A percentile compares a stretch with the other conserved stretches of the same genome.
These are phyloP conservation scores for Diaporthe ilicicola DNA, from an alignment of 2,329 filamentous ascomycete genomes.

Conservation along the genomic window DNA sequence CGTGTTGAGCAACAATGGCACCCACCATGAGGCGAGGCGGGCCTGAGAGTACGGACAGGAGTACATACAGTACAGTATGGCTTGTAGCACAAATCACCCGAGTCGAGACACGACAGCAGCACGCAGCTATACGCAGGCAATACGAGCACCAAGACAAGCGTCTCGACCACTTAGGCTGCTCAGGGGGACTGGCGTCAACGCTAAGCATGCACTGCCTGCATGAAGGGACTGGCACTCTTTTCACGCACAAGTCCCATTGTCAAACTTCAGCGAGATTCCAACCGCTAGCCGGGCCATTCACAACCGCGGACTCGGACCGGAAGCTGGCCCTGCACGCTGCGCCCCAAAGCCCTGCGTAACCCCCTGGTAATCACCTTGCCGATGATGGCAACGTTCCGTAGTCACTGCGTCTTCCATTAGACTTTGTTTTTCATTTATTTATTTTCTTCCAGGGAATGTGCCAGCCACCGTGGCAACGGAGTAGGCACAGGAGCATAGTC, in stretches of 20 bases:
- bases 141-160: conserved; percentile 21
- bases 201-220: conserved; percentile 21
- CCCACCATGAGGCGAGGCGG: conserved; percentile 15
- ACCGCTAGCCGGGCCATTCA: neutral
- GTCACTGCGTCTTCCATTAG: neutral
- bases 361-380: too few relatives aligned
- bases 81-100: conserved; percentile 13
- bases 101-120: conserved; percentile 4
- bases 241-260: neutral
- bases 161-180: conserved; percentile 13
- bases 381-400: conserved; percentile 9
- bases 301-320: neutral
- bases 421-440: neutral
- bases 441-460: neutral
- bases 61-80: too few relatives aligned
- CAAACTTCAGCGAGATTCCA: neutral
- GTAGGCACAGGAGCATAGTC: neutral
- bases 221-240: neutral
- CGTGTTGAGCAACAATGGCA: conserved; percentile 25
- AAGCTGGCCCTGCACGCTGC: conserved; percentile 11
- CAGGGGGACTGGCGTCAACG: conserved; percentile 15
- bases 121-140: neutral
- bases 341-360: conserved; percentile 19
- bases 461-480: too few relatives aligned
- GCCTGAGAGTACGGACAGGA: neutral